A percentile compares a stretch with the other conserved stretches of the same genome.
Evolutionary conservation across 176 grass and related monocot species (phyloP).

Genomic region (Themeda triandra): DNA sequence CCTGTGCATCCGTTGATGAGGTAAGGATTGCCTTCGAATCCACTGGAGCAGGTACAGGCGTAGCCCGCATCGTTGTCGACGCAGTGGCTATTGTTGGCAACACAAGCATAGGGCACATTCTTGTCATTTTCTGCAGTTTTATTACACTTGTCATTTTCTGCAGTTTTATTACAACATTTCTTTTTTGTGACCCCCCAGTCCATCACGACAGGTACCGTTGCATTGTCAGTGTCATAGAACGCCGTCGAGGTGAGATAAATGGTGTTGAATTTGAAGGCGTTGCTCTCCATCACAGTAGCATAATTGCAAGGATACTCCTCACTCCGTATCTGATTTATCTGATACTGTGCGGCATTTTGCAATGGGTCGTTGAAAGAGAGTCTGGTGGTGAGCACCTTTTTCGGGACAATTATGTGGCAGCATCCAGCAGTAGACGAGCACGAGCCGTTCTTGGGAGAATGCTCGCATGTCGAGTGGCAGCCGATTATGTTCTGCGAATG

Average conservation of each 20-base stretch:
- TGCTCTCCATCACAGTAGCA: not conserved
- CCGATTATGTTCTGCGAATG: not conserved
- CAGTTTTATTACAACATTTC: not conserved
- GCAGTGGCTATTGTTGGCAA: not conserved
- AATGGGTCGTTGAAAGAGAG: not conserved
- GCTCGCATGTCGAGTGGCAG: not conserved
- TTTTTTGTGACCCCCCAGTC: not conserved
- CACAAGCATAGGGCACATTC: not conserved
- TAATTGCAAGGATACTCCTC: not conserved
- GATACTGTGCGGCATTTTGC: not conserved
- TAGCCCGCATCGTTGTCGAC: not conserved
- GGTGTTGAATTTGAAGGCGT: not conserved
- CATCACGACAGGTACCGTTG: not conserved
- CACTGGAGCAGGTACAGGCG: not conserved
- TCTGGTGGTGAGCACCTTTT: rapidly evolving
- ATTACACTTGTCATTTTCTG: too few species aligned
- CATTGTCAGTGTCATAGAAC: not conserved
- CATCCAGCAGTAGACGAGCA: not conserved
- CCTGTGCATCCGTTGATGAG: constrained; percentile 1
- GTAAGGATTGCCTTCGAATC: constrained; percentile 17
- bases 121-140: not conserved
- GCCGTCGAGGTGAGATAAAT: not conserved
- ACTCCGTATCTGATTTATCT: too few species aligned
- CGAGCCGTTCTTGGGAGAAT: not conserved
- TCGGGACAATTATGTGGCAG: not conserved